Evolutionary conservation across 225 moss, liverwort and hornwort species (phyloP), one percentile per base, ranked within the genome.

Genomic region (Sphagnum contortum): DNA sequence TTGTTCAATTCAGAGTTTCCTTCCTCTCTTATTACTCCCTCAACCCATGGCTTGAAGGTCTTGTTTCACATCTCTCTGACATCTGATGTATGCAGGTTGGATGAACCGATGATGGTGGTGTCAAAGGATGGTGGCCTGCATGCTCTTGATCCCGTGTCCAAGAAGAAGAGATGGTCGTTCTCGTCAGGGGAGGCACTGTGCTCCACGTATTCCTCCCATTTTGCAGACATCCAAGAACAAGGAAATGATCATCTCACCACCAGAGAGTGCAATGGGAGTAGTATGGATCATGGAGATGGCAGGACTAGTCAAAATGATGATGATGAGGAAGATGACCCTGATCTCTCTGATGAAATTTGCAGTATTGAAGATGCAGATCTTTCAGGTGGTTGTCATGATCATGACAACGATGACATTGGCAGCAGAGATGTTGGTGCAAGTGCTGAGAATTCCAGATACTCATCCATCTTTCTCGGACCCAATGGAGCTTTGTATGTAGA

Each of bases 31-130:
- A 46, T 52, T 47, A 7, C 5, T 49, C 60, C 57, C 7, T 55
- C 58, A 44, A 49, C 3, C 4, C 48, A 14, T 8, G 44, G 57
- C 6, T 4, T 77, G 63, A 57, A 56, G 11, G n/a, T 60, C 59
- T 60, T 13, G 14, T 8, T 44, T 60, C 8, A 47, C 46, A 46
- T 62, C 5, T 45, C 10, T 48, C 62, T 62, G 47, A 52, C 6
- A 5, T 6, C 52, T 52, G 6, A 52, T 5, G 9, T 6, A 52
- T 47, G 45, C 69, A 84, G 84, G 55, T 45, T 55, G 11, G 71
- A 73, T 12, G 84, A 84, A 56, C 78, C 81, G 11, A 68, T 64
- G 71, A 81, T 84, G 71, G 57, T 81, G 67, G 84, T 84, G 66
- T 76, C 84, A 45, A 64, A 66, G 52, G 71, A 73, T 0, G 84